phyloP scores from a whole-genome alignment of 441 rosid genomes.

The Adansonia grandidieri region DNA sequence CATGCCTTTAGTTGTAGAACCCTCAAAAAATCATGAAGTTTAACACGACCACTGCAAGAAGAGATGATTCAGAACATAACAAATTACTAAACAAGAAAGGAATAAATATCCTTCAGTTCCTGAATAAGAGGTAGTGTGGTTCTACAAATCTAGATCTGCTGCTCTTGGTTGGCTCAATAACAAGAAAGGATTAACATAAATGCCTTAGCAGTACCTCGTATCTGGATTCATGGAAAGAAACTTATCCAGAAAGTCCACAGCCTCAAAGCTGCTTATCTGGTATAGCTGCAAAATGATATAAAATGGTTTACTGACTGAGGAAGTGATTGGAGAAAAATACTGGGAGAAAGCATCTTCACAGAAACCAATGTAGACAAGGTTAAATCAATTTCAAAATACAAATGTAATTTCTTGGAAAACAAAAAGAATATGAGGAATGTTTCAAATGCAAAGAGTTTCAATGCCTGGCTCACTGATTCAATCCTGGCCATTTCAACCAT shows the following conservation, averaged over 20 bases:
- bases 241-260: constrained; percentile 72
- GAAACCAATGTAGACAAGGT: constrained; percentile 13
- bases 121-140: background rate
- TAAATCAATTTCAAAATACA: constrained; percentile 6
- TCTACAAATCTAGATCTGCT: background rate
- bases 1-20: constrained; percentile 64
- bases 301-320: constrained; percentile 22
- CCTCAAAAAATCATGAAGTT: constrained; percentile 56
- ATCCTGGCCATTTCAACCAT: constrained; percentile 96
- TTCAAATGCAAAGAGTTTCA: constrained; percentile 32
- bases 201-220: constrained; percentile 50
- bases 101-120: background rate
- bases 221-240: constrained; percentile 88
- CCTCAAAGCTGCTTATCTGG: constrained; percentile 75
- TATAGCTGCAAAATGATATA: constrained; percentile 55
- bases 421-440: constrained; percentile 15
- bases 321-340: background rate
- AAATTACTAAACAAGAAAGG: constrained; percentile 4
- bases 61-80: background rate
- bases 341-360: constrained; percentile 9
- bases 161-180: background rate
- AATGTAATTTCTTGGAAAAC: background rate
- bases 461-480: constrained; percentile 63
- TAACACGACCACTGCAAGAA: constrained; percentile 76
- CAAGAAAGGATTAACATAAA: constrained; percentile 9